phyloP scores from a whole-genome alignment of 2,329 filamentous ascomycete genomes.

The Pseudogymnoascus sp. region DNA sequence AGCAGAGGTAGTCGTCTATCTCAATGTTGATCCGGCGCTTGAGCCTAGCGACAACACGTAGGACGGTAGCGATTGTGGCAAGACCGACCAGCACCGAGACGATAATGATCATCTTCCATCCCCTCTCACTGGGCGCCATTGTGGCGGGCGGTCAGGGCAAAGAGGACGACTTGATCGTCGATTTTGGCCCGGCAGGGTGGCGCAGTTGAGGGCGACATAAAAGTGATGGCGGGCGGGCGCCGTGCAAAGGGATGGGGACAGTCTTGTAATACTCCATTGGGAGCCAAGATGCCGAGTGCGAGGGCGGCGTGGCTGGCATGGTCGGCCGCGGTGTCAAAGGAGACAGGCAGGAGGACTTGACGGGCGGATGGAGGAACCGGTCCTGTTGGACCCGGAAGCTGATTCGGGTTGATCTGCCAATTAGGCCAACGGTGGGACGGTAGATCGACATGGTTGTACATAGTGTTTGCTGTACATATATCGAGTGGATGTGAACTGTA shows the following conservation, averaged over 20 bases:
- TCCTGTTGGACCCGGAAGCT: neutral
- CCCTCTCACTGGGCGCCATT: neutral
- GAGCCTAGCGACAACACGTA: neutral
- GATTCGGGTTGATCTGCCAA: neutral
- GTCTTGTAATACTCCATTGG: neutral
- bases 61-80: neutral
- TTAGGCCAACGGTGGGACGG: neutral
- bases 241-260: constrained; percentile 1
- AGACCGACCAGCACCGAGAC: neutral
- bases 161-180: neutral
- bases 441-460: neutral
- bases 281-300: neutral
- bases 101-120: constrained; percentile 5
- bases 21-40: neutral
- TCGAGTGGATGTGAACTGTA: neutral
- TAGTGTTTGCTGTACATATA: neutral
- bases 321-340: neutral
- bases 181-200: neutral
- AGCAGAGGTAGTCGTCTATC: constrained; percentile 3
- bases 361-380: neutral
- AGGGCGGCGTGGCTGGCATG: neutral
- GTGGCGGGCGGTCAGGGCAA: neutral
- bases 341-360: neutral
- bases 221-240: neutral
- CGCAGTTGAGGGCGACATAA: neutral